Base-by-base conservation (phyloP, 495 filamentous ascomycete genomes). In the Neohortaea acidophila region DNA sequence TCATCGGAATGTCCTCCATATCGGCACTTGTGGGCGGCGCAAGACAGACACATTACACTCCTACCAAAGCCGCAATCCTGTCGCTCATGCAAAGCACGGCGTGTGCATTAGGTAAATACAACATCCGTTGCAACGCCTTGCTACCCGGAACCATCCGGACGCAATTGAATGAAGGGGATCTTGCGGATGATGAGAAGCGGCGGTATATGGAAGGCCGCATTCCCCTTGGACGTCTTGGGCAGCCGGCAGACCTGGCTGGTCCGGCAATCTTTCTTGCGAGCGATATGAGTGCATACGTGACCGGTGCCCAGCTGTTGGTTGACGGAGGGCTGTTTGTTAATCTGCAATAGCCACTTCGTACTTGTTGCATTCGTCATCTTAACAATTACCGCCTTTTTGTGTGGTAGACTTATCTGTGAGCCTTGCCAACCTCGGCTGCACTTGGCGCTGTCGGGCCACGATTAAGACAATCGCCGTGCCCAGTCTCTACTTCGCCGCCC, bases 241-340 rank as follows among this genome's bases (percentile, higher is more conserved):
- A 46, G 35, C 18, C 45, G 25, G 48, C 45, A 26, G 82, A 92
- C 64, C 51, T 91, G 56, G 81, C 69, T 1, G 82, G 83, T 2
- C 85, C 81, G 7, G 85, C 85, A 17, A 79, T 94, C 24, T 94
- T 91, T 58, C 60, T 92, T 58, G 85, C 78, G 0, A 77, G 79
- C 52, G 81, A 84, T 41, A 33, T 51, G 32, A 49, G 49, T 37
- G 51, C 33, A 21, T 62, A 61, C 47, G 58, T 62, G 36, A 87
- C 77, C 42, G 84, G 84, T 7, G 75, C 84, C 14, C 83, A 89
- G 61, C 35, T 92, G 36, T 55, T 94, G 43, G 85, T 92, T 21
- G 85, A 94, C 60, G 85, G 85, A 4, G 84, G 85, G 0, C 39
- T 76, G 15, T 79, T 77, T 55, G 74, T 77, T 10, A 79, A 79